These are phyloP conservation scores for Coniella vitis DNA, from an alignment of 2,329 filamentous ascomycete genomes.

Conservation along the genomic window DNA sequence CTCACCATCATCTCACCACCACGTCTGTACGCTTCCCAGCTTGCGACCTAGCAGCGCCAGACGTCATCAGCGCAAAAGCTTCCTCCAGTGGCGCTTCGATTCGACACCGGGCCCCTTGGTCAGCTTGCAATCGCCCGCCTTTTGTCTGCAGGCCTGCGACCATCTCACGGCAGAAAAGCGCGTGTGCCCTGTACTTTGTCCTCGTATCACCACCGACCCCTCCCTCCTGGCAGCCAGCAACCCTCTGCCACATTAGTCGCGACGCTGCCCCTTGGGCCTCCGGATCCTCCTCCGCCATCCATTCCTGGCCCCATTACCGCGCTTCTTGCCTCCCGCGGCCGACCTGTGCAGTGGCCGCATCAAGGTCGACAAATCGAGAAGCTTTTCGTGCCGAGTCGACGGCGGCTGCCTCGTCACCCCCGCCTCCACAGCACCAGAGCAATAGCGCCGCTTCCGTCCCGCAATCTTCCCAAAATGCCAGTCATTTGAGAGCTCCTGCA, in stretches of 20 bases:
- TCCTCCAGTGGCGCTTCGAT: neutral
- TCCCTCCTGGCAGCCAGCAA: no score
- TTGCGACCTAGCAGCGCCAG: neutral
- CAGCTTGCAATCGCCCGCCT: no score
- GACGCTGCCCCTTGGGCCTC: no score
- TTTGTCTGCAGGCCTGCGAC: no score
- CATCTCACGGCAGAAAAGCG: no score
- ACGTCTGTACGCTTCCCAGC: neutral
- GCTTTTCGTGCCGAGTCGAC: neutral
- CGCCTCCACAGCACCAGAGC: neutral
- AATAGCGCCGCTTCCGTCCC: conserved; percentile 5
- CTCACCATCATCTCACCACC: neutral
- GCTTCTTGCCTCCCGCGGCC: neutral
- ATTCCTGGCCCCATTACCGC: neutral
- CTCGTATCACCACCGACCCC: neutral
- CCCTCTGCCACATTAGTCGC: no score
- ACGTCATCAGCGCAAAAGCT: neutral
- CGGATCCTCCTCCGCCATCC: no score
- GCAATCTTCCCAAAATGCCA: conserved; percentile 15
- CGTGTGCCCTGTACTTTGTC: no score
- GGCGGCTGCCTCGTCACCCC: neutral
- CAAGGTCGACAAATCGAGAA: neutral
- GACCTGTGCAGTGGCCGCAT: neutral
- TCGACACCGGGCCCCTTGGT: no score
- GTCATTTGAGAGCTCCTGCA: conserved; percentile 12